Conservation (phyloP, 169 alveolate genomes). For the Cryptosporidium viatorum region DNA sequence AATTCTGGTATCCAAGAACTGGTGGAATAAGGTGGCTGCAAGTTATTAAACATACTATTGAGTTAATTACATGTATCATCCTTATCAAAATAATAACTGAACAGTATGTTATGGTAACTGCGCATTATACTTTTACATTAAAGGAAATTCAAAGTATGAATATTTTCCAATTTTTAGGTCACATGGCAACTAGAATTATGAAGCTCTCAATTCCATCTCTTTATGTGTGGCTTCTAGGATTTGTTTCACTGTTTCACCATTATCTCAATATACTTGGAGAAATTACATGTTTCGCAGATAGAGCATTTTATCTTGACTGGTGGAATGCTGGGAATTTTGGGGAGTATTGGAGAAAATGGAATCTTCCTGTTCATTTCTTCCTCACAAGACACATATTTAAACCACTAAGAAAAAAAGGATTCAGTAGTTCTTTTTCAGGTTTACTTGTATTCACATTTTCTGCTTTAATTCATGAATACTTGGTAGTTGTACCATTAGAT, state of each 20-base stretch:
- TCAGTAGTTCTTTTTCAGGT: slow-evolving; percentile 81
- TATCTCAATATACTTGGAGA: slow-evolving; percentile 93
- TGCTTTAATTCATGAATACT: slow-evolving; percentile 90
- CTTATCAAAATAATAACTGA: slow-evolving; percentile 87
- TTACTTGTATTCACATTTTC: slow-evolving; percentile 87
- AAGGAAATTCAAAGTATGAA: slow-evolving; percentile 82
- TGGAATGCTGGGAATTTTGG: slow-evolving; percentile 93
- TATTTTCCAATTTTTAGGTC: slow-evolving; percentile 77
- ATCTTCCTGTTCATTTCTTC: slow-evolving; percentile 94
- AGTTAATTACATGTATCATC: slow-evolving; percentile 79
- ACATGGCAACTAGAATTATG: slow-evolving; percentile 81
- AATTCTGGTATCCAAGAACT: slow-evolving; percentile 87
- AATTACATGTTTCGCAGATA: slow-evolving; percentile 93
- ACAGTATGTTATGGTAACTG: slow-evolving; percentile 88
- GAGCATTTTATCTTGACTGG: slow-evolving; percentile 95
- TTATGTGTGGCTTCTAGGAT: slow-evolving; percentile 92
- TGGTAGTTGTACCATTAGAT: slow-evolving; percentile 89
- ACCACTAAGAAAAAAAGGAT: slow-evolving; percentile 90
- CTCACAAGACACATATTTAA: slow-evolving; percentile 92
- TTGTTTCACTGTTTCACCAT: slow-evolving; percentile 91
- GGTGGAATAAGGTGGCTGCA: slow-evolving; percentile 82
- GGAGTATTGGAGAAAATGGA: slow-evolving; percentile 94
- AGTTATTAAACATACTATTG: slow-evolving; percentile 80
- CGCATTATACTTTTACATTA: slow-evolving; percentile 88
- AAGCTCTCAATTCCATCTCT: slow-evolving; percentile 91